Evolutionary conservation across 75 land plant genomes (phyloP).

Genomic region (Chamaecyparis obtusa): DNA sequence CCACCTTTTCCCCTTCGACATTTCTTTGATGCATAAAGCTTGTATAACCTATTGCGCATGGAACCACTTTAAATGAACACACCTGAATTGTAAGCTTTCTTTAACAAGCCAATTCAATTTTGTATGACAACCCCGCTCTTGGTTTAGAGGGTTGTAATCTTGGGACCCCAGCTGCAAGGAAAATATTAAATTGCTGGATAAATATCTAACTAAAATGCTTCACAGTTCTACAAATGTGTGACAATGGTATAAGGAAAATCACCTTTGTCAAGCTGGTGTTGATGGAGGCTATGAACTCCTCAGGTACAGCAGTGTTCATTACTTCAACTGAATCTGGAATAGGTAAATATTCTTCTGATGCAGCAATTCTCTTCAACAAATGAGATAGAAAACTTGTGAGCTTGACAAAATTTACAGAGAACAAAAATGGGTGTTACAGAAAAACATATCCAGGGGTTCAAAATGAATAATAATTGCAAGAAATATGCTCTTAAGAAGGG

Average conservation of each 20-base stretch:
- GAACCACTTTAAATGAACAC: conserved; percentile 7
- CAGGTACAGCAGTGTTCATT: conserved; percentile 12
- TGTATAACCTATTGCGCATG: not conserved
- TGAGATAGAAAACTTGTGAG: not conserved
- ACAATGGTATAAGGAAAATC: not conserved
- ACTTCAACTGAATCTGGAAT: conserved; percentile 27
- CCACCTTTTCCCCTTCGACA: not conserved
- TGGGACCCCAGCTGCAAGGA: too few relatives aligned
- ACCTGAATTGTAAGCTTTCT: conserved; percentile 75
- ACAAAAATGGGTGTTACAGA: not conserved
- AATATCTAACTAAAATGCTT: not conserved
- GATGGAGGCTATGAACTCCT: conserved; percentile 44
- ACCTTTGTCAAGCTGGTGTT: conserved; percentile 52
- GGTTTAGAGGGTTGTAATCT: conserved; percentile 55
- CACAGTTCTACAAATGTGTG: conserved; percentile 7
- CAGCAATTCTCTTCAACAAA: conserved; percentile 60
- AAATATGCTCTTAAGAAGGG: not conserved
- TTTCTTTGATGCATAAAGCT: not conserved
- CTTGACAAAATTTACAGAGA: conserved; percentile 8
- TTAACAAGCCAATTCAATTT: conserved; percentile 67
- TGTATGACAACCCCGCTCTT: conserved; percentile 68
- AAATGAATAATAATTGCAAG: not conserved
- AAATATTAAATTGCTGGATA: too few relatives aligned
- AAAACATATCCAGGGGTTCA: not conserved
- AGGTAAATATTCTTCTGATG: conserved; percentile 59